Evolutionary conservation across 108 stramenopile genomes (phyloP).

Genomic region (Nitzschia sp.): DNA sequence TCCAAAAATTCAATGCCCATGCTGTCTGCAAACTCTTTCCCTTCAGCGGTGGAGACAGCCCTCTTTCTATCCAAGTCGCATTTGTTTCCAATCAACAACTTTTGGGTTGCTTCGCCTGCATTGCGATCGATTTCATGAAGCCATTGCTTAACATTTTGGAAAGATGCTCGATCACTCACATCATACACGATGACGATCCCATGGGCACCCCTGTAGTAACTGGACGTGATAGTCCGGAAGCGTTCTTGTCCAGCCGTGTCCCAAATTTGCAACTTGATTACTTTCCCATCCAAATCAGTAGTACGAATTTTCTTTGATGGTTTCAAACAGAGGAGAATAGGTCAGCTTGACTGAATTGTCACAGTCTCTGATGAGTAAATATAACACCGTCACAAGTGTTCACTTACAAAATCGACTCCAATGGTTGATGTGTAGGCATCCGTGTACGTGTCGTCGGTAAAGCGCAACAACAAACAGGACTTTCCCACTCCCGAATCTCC

Average conservation of each 20-base stretch:
- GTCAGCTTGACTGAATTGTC: too few relatives aligned
- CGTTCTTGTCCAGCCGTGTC: constrained; percentile 93
- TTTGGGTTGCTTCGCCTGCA: constrained; percentile 70
- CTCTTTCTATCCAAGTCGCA: constrained; percentile 68
- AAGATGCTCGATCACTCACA: constrained; percentile 74
- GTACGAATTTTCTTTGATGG: constrained; percentile 83
- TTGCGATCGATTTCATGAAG: constrained; percentile 83
- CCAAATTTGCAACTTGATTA: constrained; percentile 92
- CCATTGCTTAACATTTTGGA: constrained; percentile 73
- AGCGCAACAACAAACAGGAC: constrained; percentile 88
- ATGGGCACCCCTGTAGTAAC: constrained; percentile 89
- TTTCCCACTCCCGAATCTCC: constrained; percentile 96
- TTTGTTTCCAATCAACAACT: constrained; percentile 86
- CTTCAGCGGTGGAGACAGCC: constrained; percentile 72
- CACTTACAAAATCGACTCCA: constrained; percentile 92
- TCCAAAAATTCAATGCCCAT: constrained; percentile 86
- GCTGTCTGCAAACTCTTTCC: constrained; percentile 68
- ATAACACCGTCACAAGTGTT: neutral
- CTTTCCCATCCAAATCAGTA: constrained; percentile 90
- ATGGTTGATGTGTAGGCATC: constrained; percentile 95
- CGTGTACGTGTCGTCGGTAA: constrained; percentile 95
- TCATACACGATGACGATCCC: constrained; percentile 90
- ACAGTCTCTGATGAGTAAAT: neutral
- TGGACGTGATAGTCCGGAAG: constrained; percentile 83
- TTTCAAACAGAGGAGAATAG: too few relatives aligned